Conservation (phyloP, 768 basidiomycete genomes). For the Tephrocybe rancida region DNA sequence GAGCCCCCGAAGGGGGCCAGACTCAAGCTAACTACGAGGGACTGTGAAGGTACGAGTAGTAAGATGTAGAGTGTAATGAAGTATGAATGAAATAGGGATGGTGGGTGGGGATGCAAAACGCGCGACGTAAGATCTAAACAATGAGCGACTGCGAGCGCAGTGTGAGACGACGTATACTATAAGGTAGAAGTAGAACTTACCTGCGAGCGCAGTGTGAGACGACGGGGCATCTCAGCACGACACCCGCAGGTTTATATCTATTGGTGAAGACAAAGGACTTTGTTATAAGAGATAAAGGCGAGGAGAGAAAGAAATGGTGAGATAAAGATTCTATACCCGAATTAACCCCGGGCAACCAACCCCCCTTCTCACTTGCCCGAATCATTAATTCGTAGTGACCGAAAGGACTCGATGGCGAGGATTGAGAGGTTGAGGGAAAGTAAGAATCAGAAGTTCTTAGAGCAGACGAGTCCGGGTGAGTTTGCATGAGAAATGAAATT, state of each 20-base stretch:
- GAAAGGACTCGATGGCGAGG: neutral
- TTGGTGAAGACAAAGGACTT: neutral
- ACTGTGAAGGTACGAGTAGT: conserved; percentile 1
- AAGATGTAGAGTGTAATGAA: conserved; percentile 24
- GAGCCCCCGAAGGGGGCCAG: neutral
- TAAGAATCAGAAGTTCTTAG: too few species aligned
- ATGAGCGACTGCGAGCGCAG: neutral
- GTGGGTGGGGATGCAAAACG: neutral
- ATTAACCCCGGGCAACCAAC: too few species aligned
- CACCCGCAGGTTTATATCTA: neutral
- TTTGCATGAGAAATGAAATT: neutral
- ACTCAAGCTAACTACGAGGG: neutral
- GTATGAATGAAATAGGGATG: neutral
- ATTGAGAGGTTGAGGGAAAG: neutral
- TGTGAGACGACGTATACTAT: neutral
- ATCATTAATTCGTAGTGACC: too few species aligned
- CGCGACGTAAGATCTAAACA: neutral
- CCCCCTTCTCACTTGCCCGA: too few species aligned
- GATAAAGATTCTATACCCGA: conserved; percentile 21
- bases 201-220: neutral
- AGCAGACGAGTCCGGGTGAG: neutral
- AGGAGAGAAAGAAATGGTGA: neutral
- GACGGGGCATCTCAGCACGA: neutral
- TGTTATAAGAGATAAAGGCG: neutral
- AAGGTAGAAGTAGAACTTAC: neutral